Evolutionary conservation across 2,329 filamentous ascomycete species (phyloP), one percentile per base, ranked within the genome.

Genomic region (Neofusicoccum ribis): DNA sequence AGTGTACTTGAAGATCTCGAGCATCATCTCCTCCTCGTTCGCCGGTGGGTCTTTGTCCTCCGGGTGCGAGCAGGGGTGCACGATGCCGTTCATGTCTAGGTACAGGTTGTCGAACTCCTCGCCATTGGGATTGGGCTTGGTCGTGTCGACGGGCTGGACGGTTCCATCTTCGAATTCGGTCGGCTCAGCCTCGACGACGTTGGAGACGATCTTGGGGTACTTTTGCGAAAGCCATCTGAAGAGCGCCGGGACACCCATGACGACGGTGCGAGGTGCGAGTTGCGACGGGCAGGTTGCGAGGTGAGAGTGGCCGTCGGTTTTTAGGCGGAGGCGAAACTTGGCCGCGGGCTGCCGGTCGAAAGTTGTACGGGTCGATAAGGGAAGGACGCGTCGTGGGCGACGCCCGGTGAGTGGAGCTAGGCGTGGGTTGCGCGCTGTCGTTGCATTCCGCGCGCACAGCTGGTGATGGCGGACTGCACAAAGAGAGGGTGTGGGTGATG

Each of bases 1-100:
- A n/a, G 95, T 99, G 79, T 99, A 99, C 75, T 90, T 92, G 84
- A 99, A 99, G 67, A 99, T 89, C 75, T 96, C 96, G 72, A 97
- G 78, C 95, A 99, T 99, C 95, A 99, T 99, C 81, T 98, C 95
- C 77, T 96, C 92, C 81, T 99, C 95, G 67, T 95, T 94, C 73
- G 90, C 91, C 11, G 95, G 95, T 3, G 95, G 88, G 1, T 95
- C 93, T 68, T 88, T 88, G 74, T 98, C 94, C 78, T 99, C 95
- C 0, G 95, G 95, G 80, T 99, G 95, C 52, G 94, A 97, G 81
- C 95, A 99, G 37, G 96, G 96, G 82, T 99, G 95, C 43, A 99
- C 95, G 70, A 99, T 99, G 76, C 95, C 96, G 79, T 99, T 99
- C 94, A 99, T 98, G 74, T 99, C 95, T 68, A 99, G 87, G 75